Percentiles rank a stretch among this genome's conserved stretches.
These are phyloP conservation scores for Colletotrichum somersetense DNA, from an alignment of 2,329 filamentous ascomycete genomes.

Conservation along the genomic window DNA sequence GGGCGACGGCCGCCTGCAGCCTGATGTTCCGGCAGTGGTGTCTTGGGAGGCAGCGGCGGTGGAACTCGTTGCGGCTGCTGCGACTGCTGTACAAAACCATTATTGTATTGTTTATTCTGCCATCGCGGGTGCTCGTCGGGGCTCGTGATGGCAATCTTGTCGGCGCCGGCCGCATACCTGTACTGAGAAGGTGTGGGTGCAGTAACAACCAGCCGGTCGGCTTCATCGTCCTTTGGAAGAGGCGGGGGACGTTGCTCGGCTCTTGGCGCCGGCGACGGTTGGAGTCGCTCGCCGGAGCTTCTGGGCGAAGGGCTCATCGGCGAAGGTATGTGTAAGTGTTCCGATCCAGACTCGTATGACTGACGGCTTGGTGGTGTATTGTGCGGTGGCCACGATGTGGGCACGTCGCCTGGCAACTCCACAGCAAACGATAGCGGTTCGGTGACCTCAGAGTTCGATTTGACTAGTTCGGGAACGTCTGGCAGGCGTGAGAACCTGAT, in stretches of 20 bases:
- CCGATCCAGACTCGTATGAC: slow-evolving; percentile 69
- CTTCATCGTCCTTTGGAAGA: slow-evolving; percentile 54
- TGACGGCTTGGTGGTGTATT: slow-evolving; percentile 59
- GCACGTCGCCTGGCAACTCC: slow-evolving; percentile 70
- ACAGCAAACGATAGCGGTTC: slow-evolving; percentile 67
- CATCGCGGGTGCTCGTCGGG: slow-evolving; percentile 69
- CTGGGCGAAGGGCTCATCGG: slow-evolving; percentile 58
- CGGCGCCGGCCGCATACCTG: slow-evolving; percentile 68
- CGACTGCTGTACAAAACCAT: slow-evolving; percentile 40
- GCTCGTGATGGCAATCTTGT: slow-evolving; percentile 76
- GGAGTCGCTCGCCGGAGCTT: slow-evolving; percentile 62
- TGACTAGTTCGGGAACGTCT: slow-evolving; percentile 58
- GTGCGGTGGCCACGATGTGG: slow-evolving; percentile 52
- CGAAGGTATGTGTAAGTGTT: slow-evolving; percentile 60
- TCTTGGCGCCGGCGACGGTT: slow-evolving; percentile 49
- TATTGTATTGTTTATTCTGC: slow-evolving; percentile 47
- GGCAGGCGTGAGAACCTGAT: slow-evolving; percentile 69
- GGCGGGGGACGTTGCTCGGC: slow-evolving; percentile 48
- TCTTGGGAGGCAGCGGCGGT: slow-evolving; percentile 83
- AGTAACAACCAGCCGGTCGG: slow-evolving; percentile 67
- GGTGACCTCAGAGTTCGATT: slow-evolving; percentile 57
- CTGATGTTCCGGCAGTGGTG: slow-evolving; percentile 71
- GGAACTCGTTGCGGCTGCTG: slow-evolving; percentile 57
- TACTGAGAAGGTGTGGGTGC: slow-evolving; percentile 72
- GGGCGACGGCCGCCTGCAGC: slow-evolving; percentile 51